Evolutionary conservation across 2,329 filamentous ascomycete species (phyloP).

Genomic region (Fusarium beomiforme): DNA sequence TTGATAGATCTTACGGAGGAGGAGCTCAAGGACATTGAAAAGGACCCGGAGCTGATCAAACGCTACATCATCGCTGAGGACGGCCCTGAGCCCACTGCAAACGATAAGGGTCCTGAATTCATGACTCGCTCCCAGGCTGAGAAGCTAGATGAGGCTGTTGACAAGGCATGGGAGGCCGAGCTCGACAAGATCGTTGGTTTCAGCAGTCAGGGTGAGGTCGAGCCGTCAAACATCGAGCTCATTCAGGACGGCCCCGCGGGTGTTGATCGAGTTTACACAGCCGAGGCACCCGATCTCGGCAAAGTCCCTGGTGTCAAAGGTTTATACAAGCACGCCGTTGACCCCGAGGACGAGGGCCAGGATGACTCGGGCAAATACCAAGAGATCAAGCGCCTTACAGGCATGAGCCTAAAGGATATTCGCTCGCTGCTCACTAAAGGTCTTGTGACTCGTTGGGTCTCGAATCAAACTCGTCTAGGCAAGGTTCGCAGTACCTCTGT

Average conservation of each 20-base stretch:
- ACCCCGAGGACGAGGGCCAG: slow-evolving; percentile 60
- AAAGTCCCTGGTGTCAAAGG: slow-evolving; percentile 64
- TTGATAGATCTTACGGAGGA: slow-evolving; percentile 62
- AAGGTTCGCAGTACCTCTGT: slow-evolving; percentile 84
- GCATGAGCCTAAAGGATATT: slow-evolving; percentile 63
- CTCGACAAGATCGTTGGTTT: slow-evolving; percentile 48
- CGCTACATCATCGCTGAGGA: slow-evolving; percentile 51
- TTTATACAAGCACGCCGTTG: slow-evolving; percentile 58
- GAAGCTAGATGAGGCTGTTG: slow-evolving; percentile 52
- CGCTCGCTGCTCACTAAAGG: slow-evolving; percentile 72
- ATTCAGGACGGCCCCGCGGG: slow-evolving; percentile 51
- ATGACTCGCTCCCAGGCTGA: slow-evolving; percentile 49
- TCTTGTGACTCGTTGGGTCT: slow-evolving; percentile 77
- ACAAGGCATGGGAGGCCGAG: slow-evolving; percentile 51
- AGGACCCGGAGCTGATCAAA: slow-evolving; percentile 52
- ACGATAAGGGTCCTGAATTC: slow-evolving; percentile 38
- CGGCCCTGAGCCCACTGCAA: slow-evolving; percentile 38
- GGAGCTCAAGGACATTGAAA: slow-evolving; percentile 54
- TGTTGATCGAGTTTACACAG: slow-evolving; percentile 50
- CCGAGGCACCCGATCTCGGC: slow-evolving; percentile 60
- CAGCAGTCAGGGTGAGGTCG: slow-evolving; percentile 45
- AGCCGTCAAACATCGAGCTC: slow-evolving; percentile 50
- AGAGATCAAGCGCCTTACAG: slow-evolving; percentile 64
- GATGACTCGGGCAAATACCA: slow-evolving; percentile 63
- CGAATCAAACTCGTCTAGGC: slow-evolving; percentile 95